phyloP scores from a whole-genome alignment of 148 eudicot species.

The Chenopodium formosanum region DNA sequence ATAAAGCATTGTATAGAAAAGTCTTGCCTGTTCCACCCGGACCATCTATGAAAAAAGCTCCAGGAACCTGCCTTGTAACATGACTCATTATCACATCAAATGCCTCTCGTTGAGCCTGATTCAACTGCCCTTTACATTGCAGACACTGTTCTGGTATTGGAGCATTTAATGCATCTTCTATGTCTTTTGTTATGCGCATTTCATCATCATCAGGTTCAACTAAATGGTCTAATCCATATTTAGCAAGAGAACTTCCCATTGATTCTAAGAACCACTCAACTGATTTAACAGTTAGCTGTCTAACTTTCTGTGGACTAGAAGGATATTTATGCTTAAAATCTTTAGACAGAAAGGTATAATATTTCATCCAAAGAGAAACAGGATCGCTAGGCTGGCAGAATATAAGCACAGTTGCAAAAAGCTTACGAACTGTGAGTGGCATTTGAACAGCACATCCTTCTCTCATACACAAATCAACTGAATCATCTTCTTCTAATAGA shows the following conservation, averaged over 20 bases:
- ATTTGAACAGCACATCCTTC: not conserved
- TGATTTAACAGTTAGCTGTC: not conserved
- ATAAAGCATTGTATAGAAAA: not conserved
- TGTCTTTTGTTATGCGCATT: no score
- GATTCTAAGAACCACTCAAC: not conserved
- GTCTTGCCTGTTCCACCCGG: not conserved
- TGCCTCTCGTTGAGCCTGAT: not conserved
- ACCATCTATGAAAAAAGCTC: conserved; percentile 3
- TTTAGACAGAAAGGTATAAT: not conserved
- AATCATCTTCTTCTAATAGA: not conserved
- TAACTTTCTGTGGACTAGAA: not conserved
- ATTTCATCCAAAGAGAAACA: no score
- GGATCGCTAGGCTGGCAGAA: no score
- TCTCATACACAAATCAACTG: not conserved
- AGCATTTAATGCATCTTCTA: not conserved
- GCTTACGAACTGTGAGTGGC: not conserved
- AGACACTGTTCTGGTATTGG: no score
- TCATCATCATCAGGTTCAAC: not conserved
- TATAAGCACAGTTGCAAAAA: no score
- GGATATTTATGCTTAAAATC: not conserved
- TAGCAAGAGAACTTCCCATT: not conserved
- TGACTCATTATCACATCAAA: not conserved
- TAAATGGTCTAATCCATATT: not conserved
- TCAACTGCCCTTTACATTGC: not conserved
- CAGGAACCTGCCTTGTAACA: not conserved